Evolutionary conservation across 2,329 filamentous ascomycete genomes (phyloP), one percentile per base, ranked within the genome.

Genomic region (Monosporascus sp.): DNA sequence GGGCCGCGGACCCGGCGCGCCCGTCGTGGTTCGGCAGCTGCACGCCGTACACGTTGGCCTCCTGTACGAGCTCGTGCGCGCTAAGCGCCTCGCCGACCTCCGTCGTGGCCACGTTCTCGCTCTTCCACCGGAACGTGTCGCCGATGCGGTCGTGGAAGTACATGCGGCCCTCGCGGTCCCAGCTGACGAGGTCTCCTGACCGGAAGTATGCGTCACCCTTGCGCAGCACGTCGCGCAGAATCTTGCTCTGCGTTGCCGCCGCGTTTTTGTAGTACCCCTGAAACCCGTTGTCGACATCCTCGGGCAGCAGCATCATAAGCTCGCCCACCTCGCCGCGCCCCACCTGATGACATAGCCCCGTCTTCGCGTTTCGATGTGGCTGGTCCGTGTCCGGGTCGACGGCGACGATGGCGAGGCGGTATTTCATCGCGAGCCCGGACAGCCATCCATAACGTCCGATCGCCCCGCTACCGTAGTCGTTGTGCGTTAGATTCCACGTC

Each of bases 31-130:
- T 79, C 0, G 91, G 91, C 7, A 96, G 71, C 43, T 83, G 70
- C 2, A 96, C 88, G 38, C 91, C 91, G 64, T 95, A 96, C 27
- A 96, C 91, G 62, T 95, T 95, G 34, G 89, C 87, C 72, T 96
- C 91, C 34, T 80, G 74, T 16, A 96, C 77, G 1, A 76, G 75
- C 0, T 84, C 75, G 65, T 91, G 87, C 1, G 76, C 71, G 16
- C 88, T 86, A 0, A 96, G 71, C 0, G 83, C 83, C 65, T 91
- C 83, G n/a, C 86, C 82, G 19, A 96, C 91, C 69, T 96, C 91
- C 49, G 81, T 84, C 0, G 89, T 92, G 3, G 87, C 90, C 1
- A 93, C 88, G 62, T 93, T 93, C 70, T 93, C 88, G 49, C 85
- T 86, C 73, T 94, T 90, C 87, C 87, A 91, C 48, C 87, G 82